Evolutionary conservation across 2,329 filamentous ascomycete genomes (phyloP), one percentile per base, ranked within the genome.

Genomic region (Phaeoacremonium minimum): DNA sequence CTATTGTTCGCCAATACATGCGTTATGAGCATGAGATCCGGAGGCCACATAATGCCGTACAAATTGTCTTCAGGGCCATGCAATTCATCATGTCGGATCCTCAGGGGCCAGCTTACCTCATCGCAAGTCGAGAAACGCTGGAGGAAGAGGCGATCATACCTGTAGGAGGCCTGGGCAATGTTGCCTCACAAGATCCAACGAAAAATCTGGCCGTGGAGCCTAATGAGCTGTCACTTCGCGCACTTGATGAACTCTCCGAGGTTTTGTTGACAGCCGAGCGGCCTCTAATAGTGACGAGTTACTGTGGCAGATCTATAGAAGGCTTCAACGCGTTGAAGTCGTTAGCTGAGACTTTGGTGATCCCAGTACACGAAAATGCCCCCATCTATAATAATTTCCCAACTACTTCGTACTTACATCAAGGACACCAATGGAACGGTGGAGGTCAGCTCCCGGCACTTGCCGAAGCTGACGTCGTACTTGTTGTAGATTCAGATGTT

Each of bases 401-500:
- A 4, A 36, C 38, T 3, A 44, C 45, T 6, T 44, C 38, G 7
- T 40, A 36, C 18, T 34, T 45, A 12, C 46, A 46, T 34, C 44
- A 45, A 19, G 40, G 46, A 14, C 43, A 46, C 30, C 37, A 42
- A 12, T 48, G 44, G 42, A 47, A 45, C 32, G 43, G 43, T 14
- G 42, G 46, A 7, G 44, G 44, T 4, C 45, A 45, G 38, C 35
- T 42, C 6, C 31, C 37, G 4, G 37, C 62, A 28, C 76, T 83
- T 51, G 69, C 64, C 41, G 72, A 72, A 1, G 79, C 80, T 1
- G 80, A 84, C 49, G 66, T 83, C 28, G 83, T 85, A 33, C 50
- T 85, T 8, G 75, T 83, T 9, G 58, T 82, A 15, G 80, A 84
- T 52, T 80, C 78, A 40, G 80, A 85, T 50, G 77, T 83, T 2